These are phyloP conservation scores for Pythium rishiriense DNA, from an alignment of 352 stramenopile species.

Conservation along the genomic window DNA sequence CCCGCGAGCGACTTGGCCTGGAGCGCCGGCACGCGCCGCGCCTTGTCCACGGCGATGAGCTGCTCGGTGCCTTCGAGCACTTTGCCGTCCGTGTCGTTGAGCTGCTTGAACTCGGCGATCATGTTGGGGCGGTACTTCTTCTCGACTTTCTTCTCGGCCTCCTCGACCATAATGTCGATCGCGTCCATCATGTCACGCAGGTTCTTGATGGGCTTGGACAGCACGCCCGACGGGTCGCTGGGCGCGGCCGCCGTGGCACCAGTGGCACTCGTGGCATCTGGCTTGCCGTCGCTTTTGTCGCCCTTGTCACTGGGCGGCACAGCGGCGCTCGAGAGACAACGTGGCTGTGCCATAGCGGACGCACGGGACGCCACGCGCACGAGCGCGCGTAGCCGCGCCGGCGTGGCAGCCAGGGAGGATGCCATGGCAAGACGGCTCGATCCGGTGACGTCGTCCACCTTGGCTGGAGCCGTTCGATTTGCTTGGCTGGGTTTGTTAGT, in stretches of 20 bases:
- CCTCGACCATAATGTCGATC: constrained; percentile 81
- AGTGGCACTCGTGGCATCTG: neutral
- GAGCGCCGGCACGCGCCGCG: constrained; percentile 54
- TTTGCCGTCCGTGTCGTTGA: constrained; percentile 87
- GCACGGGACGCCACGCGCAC: neutral
- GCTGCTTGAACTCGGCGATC: constrained; percentile 88
- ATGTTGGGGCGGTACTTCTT: constrained; percentile 89
- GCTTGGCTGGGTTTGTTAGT: neutral
- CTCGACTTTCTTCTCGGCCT: constrained; percentile 81
- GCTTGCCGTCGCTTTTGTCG: neutral
- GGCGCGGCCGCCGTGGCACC: neutral
- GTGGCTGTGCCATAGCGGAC: neutral
- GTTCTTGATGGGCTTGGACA: constrained; percentile 66
- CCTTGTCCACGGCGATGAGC: constrained; percentile 63
- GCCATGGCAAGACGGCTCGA: neutral
- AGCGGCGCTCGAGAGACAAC: constrained; percentile 3
- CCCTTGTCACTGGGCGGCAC: constrained; percentile 7
- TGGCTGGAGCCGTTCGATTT: constrained; percentile 13
- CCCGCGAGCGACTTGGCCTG: constrained; percentile 50
- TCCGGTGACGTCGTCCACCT: neutral
- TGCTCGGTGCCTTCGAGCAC: constrained; percentile 49
- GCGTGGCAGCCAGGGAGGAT: neutral
- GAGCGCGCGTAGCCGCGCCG: constrained; percentile 5
- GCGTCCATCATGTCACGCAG: constrained; percentile 72
- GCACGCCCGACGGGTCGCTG: constrained; percentile 11